Evolutionary conservation across 2,329 filamentous ascomycete genomes (phyloP), one percentile per base, ranked within the genome.

Genomic region (Penicillium brasilianum): DNA sequence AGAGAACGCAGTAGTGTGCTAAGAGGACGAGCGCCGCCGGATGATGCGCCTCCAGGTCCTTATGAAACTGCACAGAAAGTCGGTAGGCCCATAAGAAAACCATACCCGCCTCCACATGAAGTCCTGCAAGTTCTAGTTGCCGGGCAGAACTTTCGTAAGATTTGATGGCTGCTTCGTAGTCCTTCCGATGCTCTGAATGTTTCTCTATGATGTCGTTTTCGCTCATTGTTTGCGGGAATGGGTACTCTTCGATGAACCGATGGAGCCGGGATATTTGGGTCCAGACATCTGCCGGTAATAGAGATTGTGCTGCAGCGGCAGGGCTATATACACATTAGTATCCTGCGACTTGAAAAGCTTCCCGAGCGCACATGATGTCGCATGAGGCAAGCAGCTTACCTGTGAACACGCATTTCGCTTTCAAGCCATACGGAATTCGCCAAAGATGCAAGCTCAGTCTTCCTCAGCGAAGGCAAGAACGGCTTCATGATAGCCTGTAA

Each of bases 401-500:
- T 67, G 44, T 57, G 44, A 49, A 66, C 60, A 8, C 60, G 34
- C 41, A 58, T 60, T 20, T 66, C 61, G 51, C 53, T 43, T 16
- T 65, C 61, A 30, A 66, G 13, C 54, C 52, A 65, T 16, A 69
- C 34, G 3, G 58, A 55, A 44, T 66, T 63, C 2, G 61, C 65
- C 34, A 69, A 20, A 6, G 66, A 63, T 6, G 65, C 65, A 14
- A 67, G 54, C 32, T 65, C 60, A 0, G 63, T 65, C 18, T 51
- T 65, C 9, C 43, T 20, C 6, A 69, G 41, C 18, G 56, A 65
- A 11, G 25, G 59, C 8, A 67, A 3, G 36, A 66, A 67, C 4
- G 66, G 65, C 41, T 59, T 53, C 66, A 69, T 63, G 6, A 69
- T 58, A 13, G 48, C 64, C 50, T 67, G 61, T 22, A 69, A 46